phyloP scores from a whole-genome alignment of 2,329 filamentous ascomycete species.

The Colletotrichum caudatum region DNA sequence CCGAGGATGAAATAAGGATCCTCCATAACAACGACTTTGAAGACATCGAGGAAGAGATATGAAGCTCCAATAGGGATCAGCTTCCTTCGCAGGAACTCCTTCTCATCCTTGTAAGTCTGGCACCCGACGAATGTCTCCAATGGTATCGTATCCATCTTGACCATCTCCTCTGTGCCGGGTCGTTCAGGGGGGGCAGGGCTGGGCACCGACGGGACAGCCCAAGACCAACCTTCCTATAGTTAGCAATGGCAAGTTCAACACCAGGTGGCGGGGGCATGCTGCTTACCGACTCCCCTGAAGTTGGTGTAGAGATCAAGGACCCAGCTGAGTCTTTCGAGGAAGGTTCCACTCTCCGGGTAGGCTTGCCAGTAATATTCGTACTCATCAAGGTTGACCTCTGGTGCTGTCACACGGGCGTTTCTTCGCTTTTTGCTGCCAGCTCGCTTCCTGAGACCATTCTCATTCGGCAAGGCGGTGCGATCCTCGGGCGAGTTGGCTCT shows the following conservation, averaged over 20 bases:
- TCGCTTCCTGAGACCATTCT: conserved; percentile 17
- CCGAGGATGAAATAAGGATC: conserved; percentile 82
- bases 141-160: conserved; percentile 58
- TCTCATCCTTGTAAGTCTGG: conserved; percentile 55
- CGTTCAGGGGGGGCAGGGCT: conserved; percentile 56
- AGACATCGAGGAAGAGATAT: conserved; percentile 77
- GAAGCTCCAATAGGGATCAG: conserved; percentile 61
- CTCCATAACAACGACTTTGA: conserved; percentile 76
- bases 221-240: conserved; percentile 65
- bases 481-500: conserved; percentile 21
- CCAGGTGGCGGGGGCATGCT: background rate
- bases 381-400: conserved; percentile 42
- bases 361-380: conserved; percentile 71
- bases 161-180: conserved; percentile 53
- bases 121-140: conserved; percentile 60
- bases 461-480: background rate
- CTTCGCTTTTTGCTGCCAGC: conserved; percentile 31
- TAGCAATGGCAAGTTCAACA: background rate
- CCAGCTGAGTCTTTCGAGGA: conserved; percentile 66
- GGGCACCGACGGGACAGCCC: conserved; percentile 64
- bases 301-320: conserved; percentile 65
- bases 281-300: conserved; percentile 66
- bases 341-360: conserved; percentile 64
- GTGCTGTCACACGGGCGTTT: conserved; percentile 16
- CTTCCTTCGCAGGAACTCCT: conserved; percentile 59